phyloP scores from a whole-genome alignment of 2,329 filamentous ascomycete genomes.

The Blumeria graminis region DNA sequence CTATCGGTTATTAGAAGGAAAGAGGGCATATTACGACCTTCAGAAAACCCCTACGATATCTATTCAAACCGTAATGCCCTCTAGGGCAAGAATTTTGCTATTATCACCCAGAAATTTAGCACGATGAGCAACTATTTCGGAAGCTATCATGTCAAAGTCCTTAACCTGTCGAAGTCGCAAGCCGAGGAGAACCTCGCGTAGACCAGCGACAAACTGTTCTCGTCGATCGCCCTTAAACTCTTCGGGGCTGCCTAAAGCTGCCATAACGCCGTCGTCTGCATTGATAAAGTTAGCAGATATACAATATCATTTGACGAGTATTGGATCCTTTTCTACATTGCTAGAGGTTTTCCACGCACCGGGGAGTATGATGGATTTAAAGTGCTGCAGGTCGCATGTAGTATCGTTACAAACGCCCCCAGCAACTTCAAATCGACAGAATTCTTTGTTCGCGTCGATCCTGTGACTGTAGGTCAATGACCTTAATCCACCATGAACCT shows the following conservation, averaged over 20 bases:
- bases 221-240: constrained; percentile 37
- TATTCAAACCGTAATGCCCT: constrained; percentile 14
- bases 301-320: not conserved
- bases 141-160: constrained; percentile 42
- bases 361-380: constrained; percentile 42
- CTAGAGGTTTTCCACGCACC: constrained; percentile 34
- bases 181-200: constrained; percentile 34
- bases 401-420: constrained; percentile 48
- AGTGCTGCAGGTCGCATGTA: constrained; percentile 60
- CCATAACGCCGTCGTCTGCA: constrained; percentile 48
- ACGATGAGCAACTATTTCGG: constrained; percentile 42
- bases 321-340: not conserved
- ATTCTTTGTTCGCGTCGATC: constrained; percentile 47
- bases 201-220: constrained; percentile 33
- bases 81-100: constrained; percentile 35
- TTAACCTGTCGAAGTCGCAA: constrained; percentile 33
- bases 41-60: not conserved
- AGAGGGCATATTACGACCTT: no score
- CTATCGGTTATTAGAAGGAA: no score
- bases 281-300: constrained; percentile 14
- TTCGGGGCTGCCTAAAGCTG: constrained; percentile 43
- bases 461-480: constrained; percentile 87
- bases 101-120: constrained; percentile 38
- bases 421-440: constrained; percentile 56
- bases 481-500: constrained; percentile 52